Evolutionary conservation across 139 green algal genomes (phyloP), one percentile per base, ranked within the genome.

Genomic region (Volvox reticuliferus): DNA sequence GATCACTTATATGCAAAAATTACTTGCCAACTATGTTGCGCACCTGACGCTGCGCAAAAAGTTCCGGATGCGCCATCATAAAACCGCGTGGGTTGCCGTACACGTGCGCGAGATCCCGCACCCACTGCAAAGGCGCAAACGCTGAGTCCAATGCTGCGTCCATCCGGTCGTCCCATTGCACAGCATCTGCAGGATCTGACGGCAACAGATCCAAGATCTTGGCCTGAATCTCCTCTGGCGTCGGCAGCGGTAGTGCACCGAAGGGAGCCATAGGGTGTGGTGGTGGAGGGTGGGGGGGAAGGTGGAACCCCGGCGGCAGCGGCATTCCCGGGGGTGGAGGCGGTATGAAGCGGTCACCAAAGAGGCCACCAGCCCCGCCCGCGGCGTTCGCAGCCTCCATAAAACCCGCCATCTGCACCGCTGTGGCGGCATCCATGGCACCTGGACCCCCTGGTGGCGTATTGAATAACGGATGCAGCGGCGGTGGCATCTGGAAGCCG

Each of bases 131-230:
- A 32, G 86, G 86, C 32, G 73, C 73, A 55, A 90, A 50, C 5
- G 44, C 12, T 32, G 9, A 33, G 73, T 90, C 86, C 30, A 90
- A 71, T 55, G 73, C 86, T 0, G 30, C 73, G 18, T 90, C 86
- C 86, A 85, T 77, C 0, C 73, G 35, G 32, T 79, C 73, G 73
- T 84, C 86, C 86, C 86, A 90, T 33, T 90, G 86, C 32, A 82
- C 50, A 21, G 85, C 85, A 35, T 71, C 44, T 0, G 68, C 37
- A 0, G 85, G 44, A 65, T 89, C 85, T 17, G 37, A 55, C 21
- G 85, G 85, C 37, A 89, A 68, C 69, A 89, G 69, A 35, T 89
- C 85, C 85, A 89, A 28, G 44, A 89, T 82, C 69, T 82, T 82
- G 69, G 85, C 85, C 69, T 89, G 85, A 32, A 89, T 73, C 69